Conservation (phyloP, 1,284 basidiomycete species). For the Pyrrhoderma noxium region DNA sequence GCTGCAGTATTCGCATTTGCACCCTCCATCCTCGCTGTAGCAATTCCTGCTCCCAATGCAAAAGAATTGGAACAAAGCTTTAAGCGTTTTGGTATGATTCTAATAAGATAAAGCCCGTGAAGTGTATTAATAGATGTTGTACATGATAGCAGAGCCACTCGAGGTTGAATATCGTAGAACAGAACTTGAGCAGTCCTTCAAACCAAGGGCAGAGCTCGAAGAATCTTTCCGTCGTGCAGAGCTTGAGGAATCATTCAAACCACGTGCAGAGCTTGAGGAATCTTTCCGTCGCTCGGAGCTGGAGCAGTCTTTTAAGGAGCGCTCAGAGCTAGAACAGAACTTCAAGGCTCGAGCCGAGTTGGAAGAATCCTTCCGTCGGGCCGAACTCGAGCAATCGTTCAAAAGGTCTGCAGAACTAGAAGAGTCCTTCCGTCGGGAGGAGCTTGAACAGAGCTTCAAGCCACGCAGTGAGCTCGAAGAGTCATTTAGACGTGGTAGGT, state of each 20-base stretch:
- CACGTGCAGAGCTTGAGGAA: neutral
- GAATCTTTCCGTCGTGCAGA: conserved; percentile 3
- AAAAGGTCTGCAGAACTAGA: neutral
- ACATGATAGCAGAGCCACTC: neutral
- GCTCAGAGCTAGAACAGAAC: neutral
- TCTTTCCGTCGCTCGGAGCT: conserved; percentile 1
- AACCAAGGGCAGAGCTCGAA: neutral
- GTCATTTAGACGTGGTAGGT: conserved; percentile 6
- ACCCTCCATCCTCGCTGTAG: neutral
- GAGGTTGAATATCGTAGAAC: neutral
- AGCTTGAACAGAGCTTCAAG: neutral
- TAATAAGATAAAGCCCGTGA: neutral
- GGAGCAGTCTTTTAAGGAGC: conserved; percentile 1
- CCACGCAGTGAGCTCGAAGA: neutral
- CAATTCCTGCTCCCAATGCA: neutral
- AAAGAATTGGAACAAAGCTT: conserved; percentile 1
- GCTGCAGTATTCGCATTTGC: neutral
- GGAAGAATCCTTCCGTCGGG: neutral
- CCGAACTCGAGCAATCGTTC: neutral
- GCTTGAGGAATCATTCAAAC: conserved; percentile 2
- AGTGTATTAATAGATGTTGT: neutral
- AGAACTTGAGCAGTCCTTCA: neutral
- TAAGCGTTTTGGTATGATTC: neutral
- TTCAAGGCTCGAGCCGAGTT: conserved; percentile 6
- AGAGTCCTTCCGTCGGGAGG: too few species aligned